Evolutionary conservation across 2,329 filamentous ascomycete genomes (phyloP), one percentile per base, ranked within the genome.

Genomic region (Sphaerulina musiva): DNA sequence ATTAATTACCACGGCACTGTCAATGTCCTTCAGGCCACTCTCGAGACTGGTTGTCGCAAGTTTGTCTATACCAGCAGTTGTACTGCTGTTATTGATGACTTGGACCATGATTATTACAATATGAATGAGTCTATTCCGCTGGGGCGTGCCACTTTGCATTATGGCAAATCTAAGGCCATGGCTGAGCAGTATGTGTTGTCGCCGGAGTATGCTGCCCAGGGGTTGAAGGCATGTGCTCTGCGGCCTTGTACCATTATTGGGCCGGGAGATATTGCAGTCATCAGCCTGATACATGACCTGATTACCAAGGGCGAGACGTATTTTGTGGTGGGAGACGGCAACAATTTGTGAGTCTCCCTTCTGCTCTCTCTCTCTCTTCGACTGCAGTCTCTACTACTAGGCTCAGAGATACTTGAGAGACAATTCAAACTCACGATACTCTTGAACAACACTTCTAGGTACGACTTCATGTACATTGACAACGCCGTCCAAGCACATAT

Each of bases 21-120:
- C 60, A 84, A 86, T 61, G 80, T 96, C 46, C 76, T 97, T 51
- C 81, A 85, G 36, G 88, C 87, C 12, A 86, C 86, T 63, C 80
- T 80, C 66, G 76, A 80, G 61, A 79, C 72, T 38, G 84, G 80
- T 58, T 89, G 92, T 65, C 88, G 84, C 72, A 87, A 81, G 0
- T 83, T 97, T 60, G 88, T 97, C 45, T 95, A 92, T 73, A 97
- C 92, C 14, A 93, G 87, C 70, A 93, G 87, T 51, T 87, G 88
- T 50, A 95, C 89, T 57, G 86, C 95, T 58, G 78, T 95, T 60
- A 86, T 87, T 68, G 90, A 97, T 72, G 91, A 91, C 63, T 52
- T 75, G 29, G 76, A 79, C 57, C 81, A 75, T 57, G 87, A 95
- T 69, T 80, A 95, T 69, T 80, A 84, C 69, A 91, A 95, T 69